Conservation (phyloP, 495 filamentous ascomycete genomes). For the Entonaema liquescens region DNA sequence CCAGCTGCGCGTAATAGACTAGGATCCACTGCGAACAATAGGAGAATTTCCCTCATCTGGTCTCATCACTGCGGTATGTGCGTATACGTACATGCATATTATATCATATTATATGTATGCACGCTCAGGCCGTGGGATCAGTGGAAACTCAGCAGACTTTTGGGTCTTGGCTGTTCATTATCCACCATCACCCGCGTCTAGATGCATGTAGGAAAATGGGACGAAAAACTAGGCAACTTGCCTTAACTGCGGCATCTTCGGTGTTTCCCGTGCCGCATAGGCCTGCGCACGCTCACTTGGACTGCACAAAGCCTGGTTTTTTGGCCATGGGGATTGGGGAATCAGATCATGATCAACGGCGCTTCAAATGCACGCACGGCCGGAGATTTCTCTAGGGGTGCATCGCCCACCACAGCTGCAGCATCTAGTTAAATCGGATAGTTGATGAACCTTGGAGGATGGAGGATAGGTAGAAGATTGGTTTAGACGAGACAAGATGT, state of each 20-base stretch:
- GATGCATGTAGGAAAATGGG: constrained; percentile 10
- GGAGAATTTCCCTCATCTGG: constrained; percentile 23
- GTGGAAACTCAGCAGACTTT: constrained; percentile 10
- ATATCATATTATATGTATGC: constrained; percentile 11
- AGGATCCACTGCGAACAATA: constrained; percentile 10
- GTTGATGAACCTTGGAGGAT: not conserved
- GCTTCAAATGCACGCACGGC: constrained; percentile 34
- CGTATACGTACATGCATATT: constrained; percentile 9
- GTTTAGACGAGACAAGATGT: not conserved
- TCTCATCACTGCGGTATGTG: too few species aligned
- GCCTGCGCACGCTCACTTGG: constrained; percentile 4
- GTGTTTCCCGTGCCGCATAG: not conserved
- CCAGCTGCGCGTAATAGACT: too few species aligned
- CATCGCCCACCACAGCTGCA: constrained; percentile 5
- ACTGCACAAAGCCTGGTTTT: constrained; percentile 18
- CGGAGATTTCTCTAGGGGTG: constrained; percentile 32
- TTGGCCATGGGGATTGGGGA: constrained; percentile 4
- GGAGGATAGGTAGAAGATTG: not conserved
- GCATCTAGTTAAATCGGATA: constrained; percentile 6
- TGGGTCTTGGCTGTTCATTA: constrained; percentile 29
- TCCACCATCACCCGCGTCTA: constrained; percentile 20
- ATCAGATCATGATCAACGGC: constrained; percentile 39
- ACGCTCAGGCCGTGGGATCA: constrained; percentile 28
- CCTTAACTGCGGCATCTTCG: constrained; percentile 18
- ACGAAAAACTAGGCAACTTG: not conserved